Evolutionary conservation across 768 basidiomycete species (phyloP), one percentile per base, ranked within the genome.

Genomic region (Mycena belliarum): DNA sequence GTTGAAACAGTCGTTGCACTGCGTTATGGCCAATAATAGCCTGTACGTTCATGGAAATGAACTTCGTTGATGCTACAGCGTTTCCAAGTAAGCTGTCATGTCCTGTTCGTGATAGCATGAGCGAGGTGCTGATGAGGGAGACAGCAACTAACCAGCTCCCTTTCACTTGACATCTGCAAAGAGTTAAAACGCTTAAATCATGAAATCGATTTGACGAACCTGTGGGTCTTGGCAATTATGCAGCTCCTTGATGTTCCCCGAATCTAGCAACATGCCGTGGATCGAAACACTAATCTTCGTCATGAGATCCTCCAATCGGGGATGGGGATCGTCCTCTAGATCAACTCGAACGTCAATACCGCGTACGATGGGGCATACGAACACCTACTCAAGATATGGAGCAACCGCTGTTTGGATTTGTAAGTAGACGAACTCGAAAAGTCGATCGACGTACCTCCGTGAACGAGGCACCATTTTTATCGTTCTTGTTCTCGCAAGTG

Each of bases 251-350:
- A 51, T 23, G n/a, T 7, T 38, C 12, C 3, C 28, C 12, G 49
- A 37, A 26, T 57, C 44, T 18, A 57, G 37, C 6, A 57, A 20
- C 49, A 57, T 57, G 24, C 44, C 56, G 43, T 57, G 56, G 28
- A 57, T 52, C 2, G 49, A 52, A 20, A 52, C 16, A 23, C 45
- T 52, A 46, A 58, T 52, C n/a, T 49, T 43, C 2, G 28, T 25
- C 57, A 58, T 52, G 37, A 58, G 38, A 35, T 58, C 51, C 11
- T 46, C 45, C 7, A 58, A 40, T 25, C 29, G 38, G 11, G 57
- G 57, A 20, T 52, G 44, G 1, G 57, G 51, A 37, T 58, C 32
- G 2, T 41, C 24, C 18, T 18, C 57, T 52, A 20, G 0, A 44
- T 43, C 14, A 24, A 50, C 29, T n/a, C 6, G 42, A 25, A 8